These are phyloP conservation scores for Macrophomina phaseolina DNA, from an alignment of 2,329 filamentous ascomycete genomes.

Conservation along the genomic window DNA sequence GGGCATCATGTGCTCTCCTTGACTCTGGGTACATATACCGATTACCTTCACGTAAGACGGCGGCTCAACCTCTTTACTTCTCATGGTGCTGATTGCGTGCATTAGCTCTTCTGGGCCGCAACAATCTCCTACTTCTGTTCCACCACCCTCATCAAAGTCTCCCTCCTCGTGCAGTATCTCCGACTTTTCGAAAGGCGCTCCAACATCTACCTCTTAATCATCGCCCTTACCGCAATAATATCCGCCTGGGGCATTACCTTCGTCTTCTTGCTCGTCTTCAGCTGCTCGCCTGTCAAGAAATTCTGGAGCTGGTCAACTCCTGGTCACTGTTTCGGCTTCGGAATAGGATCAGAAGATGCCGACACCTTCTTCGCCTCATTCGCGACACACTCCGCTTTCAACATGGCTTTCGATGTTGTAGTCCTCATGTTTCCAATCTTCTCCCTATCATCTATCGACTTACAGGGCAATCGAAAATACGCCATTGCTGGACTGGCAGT, in stretches of 20 bases:
- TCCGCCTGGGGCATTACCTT: slow-evolving; percentile 41
- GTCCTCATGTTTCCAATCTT: slow-evolving; percentile 40
- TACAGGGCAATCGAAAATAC: slow-evolving; percentile 41
- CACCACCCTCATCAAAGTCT: slow-evolving; percentile 44
- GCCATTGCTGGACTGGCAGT: slow-evolving; percentile 24
- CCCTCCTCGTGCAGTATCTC: slow-evolving; percentile 45
- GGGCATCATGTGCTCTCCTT: slow-evolving; percentile 39
- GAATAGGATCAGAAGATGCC: slow-evolving; percentile 38
- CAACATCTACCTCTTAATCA: slow-evolving; percentile 33
- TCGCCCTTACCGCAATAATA: slow-evolving; percentile 34
- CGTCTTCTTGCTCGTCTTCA: slow-evolving; percentile 39
- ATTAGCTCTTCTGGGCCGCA: slow-evolving; percentile 39
- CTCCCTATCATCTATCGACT: slow-evolving; percentile 39
- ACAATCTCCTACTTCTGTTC: slow-evolving; percentile 40
- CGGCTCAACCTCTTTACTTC: not conserved
- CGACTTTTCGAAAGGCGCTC: slow-evolving; percentile 39
- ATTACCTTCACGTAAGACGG: slow-evolving; percentile 40
- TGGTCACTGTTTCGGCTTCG: slow-evolving; percentile 42
- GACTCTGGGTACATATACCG: slow-evolving; percentile 31
- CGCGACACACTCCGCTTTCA: slow-evolving; percentile 38
- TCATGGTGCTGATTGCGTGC: not conserved
- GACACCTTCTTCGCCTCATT: slow-evolving; percentile 38
- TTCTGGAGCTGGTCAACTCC: slow-evolving; percentile 36
- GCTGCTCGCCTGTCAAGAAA: slow-evolving; percentile 38
- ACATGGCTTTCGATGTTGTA: slow-evolving; percentile 42